Evolutionary conservation across 306 rosid genomes (phyloP).

Genomic region (Fagus crenata): DNA sequence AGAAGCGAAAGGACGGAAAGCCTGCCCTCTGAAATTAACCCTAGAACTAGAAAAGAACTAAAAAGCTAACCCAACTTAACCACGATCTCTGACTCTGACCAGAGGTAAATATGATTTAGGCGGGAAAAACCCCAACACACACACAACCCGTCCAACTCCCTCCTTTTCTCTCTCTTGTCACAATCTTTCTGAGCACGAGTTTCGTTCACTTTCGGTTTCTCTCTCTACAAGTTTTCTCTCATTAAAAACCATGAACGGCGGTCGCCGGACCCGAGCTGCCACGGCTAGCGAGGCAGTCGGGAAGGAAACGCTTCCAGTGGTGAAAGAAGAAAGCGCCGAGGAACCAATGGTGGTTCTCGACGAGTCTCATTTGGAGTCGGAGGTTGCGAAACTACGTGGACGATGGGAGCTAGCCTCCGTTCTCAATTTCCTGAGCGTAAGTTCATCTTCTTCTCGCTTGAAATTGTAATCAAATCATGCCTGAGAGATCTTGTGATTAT

Average conservation of each 20-base stretch:
- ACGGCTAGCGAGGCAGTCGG: slow-evolving; percentile 13
- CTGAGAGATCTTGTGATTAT: not conserved
- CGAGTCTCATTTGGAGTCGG: slow-evolving; percentile 22
- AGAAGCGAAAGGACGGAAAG: not conserved
- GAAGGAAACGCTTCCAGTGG: slow-evolving; percentile 28
- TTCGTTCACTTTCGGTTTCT: not conserved
- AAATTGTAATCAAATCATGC: not conserved
- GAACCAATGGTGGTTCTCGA: slow-evolving; percentile 28
- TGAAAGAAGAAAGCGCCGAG: slow-evolving; percentile 31
- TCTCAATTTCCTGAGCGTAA: slow-evolving; percentile 67
- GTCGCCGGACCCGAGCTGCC: slow-evolving; percentile 14
- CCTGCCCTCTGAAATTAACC: slow-evolving; percentile 31
- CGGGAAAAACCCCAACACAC: slow-evolving; percentile 47
- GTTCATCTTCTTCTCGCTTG: slow-evolving; percentile 23
- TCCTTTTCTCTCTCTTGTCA: not conserved
- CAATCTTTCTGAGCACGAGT: not conserved
- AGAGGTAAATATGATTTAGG: slow-evolving; percentile 36
- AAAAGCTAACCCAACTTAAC: not conserved
- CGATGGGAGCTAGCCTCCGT: slow-evolving; percentile 94
- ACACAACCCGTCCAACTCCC: not conserved
- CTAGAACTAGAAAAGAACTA: slow-evolving; percentile 6
- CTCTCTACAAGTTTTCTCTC: not conserved
- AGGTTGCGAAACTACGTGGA: slow-evolving; percentile 55
- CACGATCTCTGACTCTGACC: slow-evolving; percentile 6
- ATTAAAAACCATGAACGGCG: slow-evolving; percentile 19